These are phyloP conservation scores for Kentomonas sorsogonicus DNA, from an alignment of 208 protist species.

Conservation along the genomic window DNA sequence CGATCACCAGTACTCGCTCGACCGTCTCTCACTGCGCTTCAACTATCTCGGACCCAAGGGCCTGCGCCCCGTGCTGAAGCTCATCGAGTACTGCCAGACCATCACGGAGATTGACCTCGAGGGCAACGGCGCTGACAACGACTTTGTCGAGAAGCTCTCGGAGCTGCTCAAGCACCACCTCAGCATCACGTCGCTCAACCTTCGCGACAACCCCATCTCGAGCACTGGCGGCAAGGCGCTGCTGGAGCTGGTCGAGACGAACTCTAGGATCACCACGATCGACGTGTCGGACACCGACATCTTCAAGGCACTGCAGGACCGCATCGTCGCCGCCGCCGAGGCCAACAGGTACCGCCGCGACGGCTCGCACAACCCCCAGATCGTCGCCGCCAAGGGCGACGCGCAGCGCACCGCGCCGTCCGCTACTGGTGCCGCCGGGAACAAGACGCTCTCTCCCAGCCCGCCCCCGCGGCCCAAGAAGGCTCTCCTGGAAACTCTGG, in stretches of 20 bases:
- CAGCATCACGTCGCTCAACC: conserved; percentile 49
- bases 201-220: conserved; percentile 82
- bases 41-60: conserved; percentile 90
- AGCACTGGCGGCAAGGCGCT: conserved; percentile 59
- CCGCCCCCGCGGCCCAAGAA: neutral
- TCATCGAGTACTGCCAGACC: conserved; percentile 79
- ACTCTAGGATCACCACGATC: conserved; percentile 65
- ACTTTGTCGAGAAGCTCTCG: conserved; percentile 55
- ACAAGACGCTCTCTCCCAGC: conserved; percentile 3
- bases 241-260: conserved; percentile 65
- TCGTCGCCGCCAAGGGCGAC: conserved; percentile 6
- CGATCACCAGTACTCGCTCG: conserved; percentile 18
- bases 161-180: conserved; percentile 65
- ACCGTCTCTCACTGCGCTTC: conserved; percentile 48
- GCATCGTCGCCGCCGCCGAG: conserved; percentile 41
- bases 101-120: conserved; percentile 67
- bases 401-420: neutral
- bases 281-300: conserved; percentile 73
- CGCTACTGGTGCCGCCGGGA: neutral
- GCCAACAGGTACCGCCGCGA: conserved; percentile 27
- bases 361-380: conserved; percentile 15
- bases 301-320: conserved; percentile 60
- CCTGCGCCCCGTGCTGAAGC: conserved; percentile 68
- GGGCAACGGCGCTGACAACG: conserved; percentile 83
- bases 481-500: neutral